Evolutionary conservation across 352 stramenopile genomes (phyloP).

Genomic region (Phytophthora nicotianae): DNA sequence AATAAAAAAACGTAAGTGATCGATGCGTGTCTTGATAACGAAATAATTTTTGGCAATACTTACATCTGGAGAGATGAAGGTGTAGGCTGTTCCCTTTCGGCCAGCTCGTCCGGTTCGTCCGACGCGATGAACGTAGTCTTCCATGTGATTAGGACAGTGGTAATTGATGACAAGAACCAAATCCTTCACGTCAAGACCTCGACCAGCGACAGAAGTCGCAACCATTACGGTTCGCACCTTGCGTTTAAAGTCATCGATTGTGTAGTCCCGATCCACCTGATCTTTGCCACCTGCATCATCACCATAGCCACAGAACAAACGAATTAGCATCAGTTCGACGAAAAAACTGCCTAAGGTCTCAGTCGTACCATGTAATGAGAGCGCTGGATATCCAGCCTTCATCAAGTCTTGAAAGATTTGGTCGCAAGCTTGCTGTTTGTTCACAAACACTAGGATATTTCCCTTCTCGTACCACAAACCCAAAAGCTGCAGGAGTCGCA

Average conservation of each 20-base stretch:
- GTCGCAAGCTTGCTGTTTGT: constrained; percentile 98
- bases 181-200: constrained; percentile 98
- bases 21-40: background rate
- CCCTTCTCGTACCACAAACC: constrained; percentile 97
- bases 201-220: constrained; percentile 95
- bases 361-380: constrained; percentile 95
- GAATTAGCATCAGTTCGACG: constrained; percentile 4
- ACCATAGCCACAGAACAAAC: constrained; percentile 9
- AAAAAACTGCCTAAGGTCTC: background rate
- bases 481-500: constrained; percentile 96
- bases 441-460: constrained; percentile 99
- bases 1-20: constrained; percentile 20
- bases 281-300: constrained; percentile 93
- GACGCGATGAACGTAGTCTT: constrained; percentile 99
- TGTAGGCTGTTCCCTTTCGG: constrained; percentile 98
- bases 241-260: constrained; percentile 99
- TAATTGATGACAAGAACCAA: constrained; percentile 99
- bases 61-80: constrained; percentile 97
- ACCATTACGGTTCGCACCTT: constrained; percentile 93
- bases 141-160: constrained; percentile 98
- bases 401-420: constrained; percentile 97
- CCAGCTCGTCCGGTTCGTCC: constrained; percentile 96
- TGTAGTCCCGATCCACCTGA: constrained; percentile 99
- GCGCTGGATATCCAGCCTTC: constrained; percentile 94
- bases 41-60: constrained; percentile 15